These are phyloP conservation scores for Panus rudis DNA, from an alignment of 768 basidiomycete species.

Conservation along the genomic window DNA sequence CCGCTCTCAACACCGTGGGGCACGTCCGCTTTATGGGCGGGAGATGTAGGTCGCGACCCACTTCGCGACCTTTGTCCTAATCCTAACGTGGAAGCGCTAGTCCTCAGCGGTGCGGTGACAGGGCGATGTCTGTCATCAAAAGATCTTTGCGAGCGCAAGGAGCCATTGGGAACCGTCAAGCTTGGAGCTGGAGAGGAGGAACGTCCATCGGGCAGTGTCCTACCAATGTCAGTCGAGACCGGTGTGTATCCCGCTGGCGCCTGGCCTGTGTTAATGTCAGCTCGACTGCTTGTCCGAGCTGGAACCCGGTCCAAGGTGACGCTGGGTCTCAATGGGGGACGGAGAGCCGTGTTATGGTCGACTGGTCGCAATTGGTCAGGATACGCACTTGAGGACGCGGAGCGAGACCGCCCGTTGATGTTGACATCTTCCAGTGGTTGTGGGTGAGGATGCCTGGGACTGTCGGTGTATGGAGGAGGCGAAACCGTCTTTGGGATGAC, in stretches of 20 bases:
- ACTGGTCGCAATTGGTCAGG: conserved; percentile 6
- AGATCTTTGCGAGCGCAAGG: conserved; percentile 9
- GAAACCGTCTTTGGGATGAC: not conserved
- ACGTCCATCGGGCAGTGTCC: conserved; percentile 9
- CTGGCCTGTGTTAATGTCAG: conserved; percentile 2
- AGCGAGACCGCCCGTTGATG: conserved; percentile 15
- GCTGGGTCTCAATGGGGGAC: conserved; percentile 16
- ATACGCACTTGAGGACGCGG: conserved; percentile 17
- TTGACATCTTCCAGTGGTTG: no score
- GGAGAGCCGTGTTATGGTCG: conserved; percentile 11
- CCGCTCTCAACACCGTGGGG: conserved; percentile 69
- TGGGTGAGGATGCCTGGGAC: no score
- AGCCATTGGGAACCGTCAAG: conserved; percentile 6
- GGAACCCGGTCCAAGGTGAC: conserved; percentile 30
- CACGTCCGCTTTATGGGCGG: conserved; percentile 60
- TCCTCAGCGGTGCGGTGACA: conserved; percentile 8
- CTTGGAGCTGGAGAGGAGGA: conserved; percentile 10
- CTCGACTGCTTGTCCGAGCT: conserved; percentile 26
- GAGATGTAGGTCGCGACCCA: conserved; percentile 47
- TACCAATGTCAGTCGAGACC: conserved; percentile 6
- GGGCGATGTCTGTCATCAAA: conserved; percentile 12
- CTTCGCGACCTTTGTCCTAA: conserved; percentile 17
- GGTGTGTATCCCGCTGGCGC: conserved; percentile 8
- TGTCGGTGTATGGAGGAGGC: conserved; percentile 29
- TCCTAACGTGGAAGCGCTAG: not conserved